Evolutionary conservation across 441 rosid species (phyloP).

Genomic region (Corymbia calophylla): DNA sequence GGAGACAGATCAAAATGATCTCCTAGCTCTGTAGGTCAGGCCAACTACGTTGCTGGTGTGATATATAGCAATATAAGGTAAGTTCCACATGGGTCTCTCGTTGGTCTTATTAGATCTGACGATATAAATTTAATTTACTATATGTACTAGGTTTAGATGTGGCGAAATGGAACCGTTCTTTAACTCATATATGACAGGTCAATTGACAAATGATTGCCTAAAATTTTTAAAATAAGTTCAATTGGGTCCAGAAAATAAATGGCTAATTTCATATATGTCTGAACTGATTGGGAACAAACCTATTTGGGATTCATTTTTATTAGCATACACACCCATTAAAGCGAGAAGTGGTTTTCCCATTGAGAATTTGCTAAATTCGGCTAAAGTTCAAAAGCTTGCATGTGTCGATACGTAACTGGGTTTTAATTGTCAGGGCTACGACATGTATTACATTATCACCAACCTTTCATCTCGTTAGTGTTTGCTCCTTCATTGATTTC

Average conservation of each 20-base stretch:
- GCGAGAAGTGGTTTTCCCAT: neutral
- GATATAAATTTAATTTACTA: neutral
- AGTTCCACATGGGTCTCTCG: neutral
- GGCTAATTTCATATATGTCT: neutral
- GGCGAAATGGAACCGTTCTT: rapidly evolving
- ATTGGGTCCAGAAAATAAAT: neutral
- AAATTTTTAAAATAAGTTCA: neutral
- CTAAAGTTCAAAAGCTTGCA: neutral
- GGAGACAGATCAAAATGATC: neutral
- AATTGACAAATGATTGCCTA: rapidly evolving
- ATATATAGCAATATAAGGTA: neutral
- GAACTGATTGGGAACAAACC: neutral
- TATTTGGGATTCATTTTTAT: neutral
- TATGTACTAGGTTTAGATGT: neutral
- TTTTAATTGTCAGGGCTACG: neutral
- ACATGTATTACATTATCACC: neutral
- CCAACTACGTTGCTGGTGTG: neutral
- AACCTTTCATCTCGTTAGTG: neutral
- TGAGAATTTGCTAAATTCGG: neutral
- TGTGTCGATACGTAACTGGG: neutral
- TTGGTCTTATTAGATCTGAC: rapidly evolving
- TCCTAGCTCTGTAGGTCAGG: neutral
- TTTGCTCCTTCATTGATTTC: neutral
- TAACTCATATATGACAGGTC: neutral
- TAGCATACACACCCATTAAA: neutral